A percentile compares a stretch with the other conserved stretches of the same genome.
Evolutionary conservation across 2,329 filamentous ascomycete genomes (phyloP).

Genomic region (Shiraia bambusicola): DNA sequence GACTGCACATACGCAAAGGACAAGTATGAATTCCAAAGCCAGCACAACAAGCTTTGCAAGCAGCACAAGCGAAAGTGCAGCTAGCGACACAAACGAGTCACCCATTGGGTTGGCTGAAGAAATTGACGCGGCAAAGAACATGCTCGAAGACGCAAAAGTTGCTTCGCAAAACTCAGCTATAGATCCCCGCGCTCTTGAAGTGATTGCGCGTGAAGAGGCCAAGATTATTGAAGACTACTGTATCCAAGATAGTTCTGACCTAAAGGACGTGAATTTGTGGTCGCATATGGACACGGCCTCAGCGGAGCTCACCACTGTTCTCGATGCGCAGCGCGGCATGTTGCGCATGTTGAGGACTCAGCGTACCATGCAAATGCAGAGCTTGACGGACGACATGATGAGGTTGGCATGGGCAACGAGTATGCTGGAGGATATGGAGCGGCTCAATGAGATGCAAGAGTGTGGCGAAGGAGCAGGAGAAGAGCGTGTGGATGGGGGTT

Average conservation of each 20-base stretch:
- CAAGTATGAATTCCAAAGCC: slow-evolving; percentile 1
- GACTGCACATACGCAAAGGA: slow-evolving; percentile 9
- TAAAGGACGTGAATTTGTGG: slow-evolving; percentile 12
- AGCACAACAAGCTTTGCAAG: not conserved
- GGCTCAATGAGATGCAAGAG: not conserved
- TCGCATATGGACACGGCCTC: slow-evolving; percentile 5
- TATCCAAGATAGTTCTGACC: not conserved
- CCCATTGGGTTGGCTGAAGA: too few species aligned
- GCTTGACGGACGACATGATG: slow-evolving; percentile 1
- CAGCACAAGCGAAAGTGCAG: too few species aligned
- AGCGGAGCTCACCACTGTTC: slow-evolving; percentile 3
- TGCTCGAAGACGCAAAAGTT: not conserved
- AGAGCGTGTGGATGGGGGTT: slow-evolving; percentile 11
- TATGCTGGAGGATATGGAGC: slow-evolving; percentile 16
- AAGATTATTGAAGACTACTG: slow-evolving; percentile 3
- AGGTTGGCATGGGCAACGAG: slow-evolving; percentile 17
- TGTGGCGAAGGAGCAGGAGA: slow-evolving; percentile 2
- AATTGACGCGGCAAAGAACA: too few species aligned
- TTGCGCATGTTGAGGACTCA: slow-evolving; percentile 9
- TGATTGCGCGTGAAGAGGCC: slow-evolving; percentile 7
- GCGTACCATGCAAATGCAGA: slow-evolving; percentile 6
- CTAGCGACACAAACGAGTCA: too few species aligned
- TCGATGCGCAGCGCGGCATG: slow-evolving; percentile 19
- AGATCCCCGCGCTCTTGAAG: not conserved
- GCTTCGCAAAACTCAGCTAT: not conserved